phyloP scores from a whole-genome alignment of 1,139 yeast species.

The Hyphopichia wangnamkhiaoensis region DNA sequence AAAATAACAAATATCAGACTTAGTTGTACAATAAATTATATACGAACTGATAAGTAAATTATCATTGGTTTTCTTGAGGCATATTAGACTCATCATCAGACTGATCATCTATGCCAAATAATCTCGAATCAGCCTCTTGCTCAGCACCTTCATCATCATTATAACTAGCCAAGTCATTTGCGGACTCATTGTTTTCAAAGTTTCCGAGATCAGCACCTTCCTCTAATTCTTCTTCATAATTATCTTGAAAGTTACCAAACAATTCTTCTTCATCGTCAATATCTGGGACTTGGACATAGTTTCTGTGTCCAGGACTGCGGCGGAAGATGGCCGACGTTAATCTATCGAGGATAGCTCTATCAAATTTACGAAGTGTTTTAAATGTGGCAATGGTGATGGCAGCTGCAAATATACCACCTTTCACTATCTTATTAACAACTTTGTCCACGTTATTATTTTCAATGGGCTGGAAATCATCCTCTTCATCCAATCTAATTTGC shows the following conservation, averaged over 20 bases:
- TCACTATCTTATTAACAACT: constrained; percentile 61
- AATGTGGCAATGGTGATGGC: constrained; percentile 46
- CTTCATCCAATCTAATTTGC: constrained; percentile 78
- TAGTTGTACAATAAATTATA: no score
- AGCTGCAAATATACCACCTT: constrained; percentile 57
- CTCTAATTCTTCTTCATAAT: constrained; percentile 50
- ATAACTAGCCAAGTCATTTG: constrained; percentile 13
- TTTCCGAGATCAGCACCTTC: constrained; percentile 27
- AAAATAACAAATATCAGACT: no score
- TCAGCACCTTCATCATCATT: constrained; percentile 12
- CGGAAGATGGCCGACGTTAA: constrained; percentile 37
- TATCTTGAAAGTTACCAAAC: constrained; percentile 48
- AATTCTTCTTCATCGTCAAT: constrained; percentile 51
- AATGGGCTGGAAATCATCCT: constrained; percentile 61
- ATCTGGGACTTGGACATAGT: constrained; percentile 46
- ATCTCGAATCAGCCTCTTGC: constrained; percentile 29
- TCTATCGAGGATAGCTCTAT: constrained; percentile 36
- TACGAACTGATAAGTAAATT: no score
- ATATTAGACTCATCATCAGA: constrained; percentile 38
- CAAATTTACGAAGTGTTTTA: constrained; percentile 38
- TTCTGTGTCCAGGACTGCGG: constrained; percentile 43
- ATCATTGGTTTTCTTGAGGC: no score
- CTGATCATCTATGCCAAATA: constrained; percentile 42
- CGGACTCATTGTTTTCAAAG: constrained; percentile 13
- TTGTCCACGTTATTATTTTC: constrained; percentile 68